Evolutionary conservation across 495 filamentous ascomycete species (phyloP).

Genomic region (Hyaloscypha finlandica): DNA sequence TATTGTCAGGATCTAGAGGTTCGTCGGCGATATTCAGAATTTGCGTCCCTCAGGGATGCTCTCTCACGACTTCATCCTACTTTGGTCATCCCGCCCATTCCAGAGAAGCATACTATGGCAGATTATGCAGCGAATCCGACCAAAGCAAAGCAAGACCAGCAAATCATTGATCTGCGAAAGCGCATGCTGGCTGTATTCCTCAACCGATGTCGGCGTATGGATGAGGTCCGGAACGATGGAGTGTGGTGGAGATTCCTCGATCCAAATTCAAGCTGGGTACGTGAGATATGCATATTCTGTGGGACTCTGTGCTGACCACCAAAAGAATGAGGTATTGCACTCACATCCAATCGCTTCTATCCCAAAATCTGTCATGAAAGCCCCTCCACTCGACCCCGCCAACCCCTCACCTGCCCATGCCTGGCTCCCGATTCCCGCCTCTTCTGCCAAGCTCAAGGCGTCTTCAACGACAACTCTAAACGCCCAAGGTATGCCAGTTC

Average conservation of each 20-base stretch:
- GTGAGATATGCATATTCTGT: constrained; percentile 25
- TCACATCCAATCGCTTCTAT: constrained; percentile 88
- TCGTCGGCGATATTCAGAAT: constrained; percentile 93
- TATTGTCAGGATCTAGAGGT: constrained; percentile 82
- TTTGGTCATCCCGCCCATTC: constrained; percentile 92
- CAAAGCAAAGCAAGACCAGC: constrained; percentile 94
- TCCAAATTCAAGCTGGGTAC: constrained; percentile 97
- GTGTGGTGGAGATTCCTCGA: constrained; percentile 98
- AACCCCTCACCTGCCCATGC: constrained; percentile 87
- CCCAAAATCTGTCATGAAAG: constrained; percentile 90
- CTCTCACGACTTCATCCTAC: constrained; percentile 91
- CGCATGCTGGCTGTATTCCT: constrained; percentile 95
- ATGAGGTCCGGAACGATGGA: constrained; percentile 88
- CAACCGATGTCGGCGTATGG: constrained; percentile 90
- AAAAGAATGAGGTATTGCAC: constrained; percentile 84
- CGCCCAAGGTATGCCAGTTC: constrained; percentile 51
- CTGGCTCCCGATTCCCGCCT: constrained; percentile 82
- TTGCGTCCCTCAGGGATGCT: constrained; percentile 86
- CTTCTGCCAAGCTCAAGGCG: constrained; percentile 81
- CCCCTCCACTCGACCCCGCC: constrained; percentile 88
- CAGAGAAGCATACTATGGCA: constrained; percentile 97
- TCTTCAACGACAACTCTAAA: constrained; percentile 46
- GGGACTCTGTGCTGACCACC: constrained; percentile 36
- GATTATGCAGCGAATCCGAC: constrained; percentile 98
- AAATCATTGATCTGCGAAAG: constrained; percentile 93